Base-by-base conservation (phyloP, 2,329 filamentous ascomycete genomes). In the Passalora sequoiae region DNA sequence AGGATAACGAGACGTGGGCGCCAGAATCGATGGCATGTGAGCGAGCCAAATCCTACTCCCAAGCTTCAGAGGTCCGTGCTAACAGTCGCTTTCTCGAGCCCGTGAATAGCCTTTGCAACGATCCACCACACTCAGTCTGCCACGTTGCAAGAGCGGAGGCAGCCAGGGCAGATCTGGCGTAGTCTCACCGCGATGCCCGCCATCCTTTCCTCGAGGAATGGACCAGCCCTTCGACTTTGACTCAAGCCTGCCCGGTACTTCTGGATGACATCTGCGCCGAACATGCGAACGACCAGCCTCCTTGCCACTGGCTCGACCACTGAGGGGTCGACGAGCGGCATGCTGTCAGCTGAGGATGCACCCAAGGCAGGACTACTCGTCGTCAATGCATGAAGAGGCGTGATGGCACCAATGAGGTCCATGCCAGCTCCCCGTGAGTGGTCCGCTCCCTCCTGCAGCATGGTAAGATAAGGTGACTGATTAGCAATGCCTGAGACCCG, bases 121-220 rank as follows among this genome's bases (percentile, higher is more conserved):
- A 48, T 49, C 50, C 52, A 52, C 59, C 58, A 60, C 44, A 60
- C 49, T 43, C 46, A 69, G 61, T 66, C 65, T 66, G 69, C 70
- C 70, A 73, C 70, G 70, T 73, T 69, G 72, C 69, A 69, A 43
- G 66, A 69, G 72, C 69, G 69, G 67, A 69, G 68, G 70, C 66
- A 62, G 64, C 63, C 63, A 69, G 67, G 67, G 65, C 64, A 60
- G 40, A 44, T 48, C 50, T 46, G 47, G 47, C 47, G 45, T 42
- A 43, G 39, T 48, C 43, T 43, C 46, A 46, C 43, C 47, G 49
- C 32, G 43, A 43, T 32, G 38, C 38, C 46, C 46, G 49, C 46
- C 37, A 21, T 43, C 41, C 35, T 28, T 45, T 36, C 47, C 47
- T 44, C 45, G 50, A 48, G 43, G 66, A 63, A 67, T 65, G 66